phyloP scores from a whole-genome alignment of 23 red algal species.

The Cyanidium caldarium region DNA sequence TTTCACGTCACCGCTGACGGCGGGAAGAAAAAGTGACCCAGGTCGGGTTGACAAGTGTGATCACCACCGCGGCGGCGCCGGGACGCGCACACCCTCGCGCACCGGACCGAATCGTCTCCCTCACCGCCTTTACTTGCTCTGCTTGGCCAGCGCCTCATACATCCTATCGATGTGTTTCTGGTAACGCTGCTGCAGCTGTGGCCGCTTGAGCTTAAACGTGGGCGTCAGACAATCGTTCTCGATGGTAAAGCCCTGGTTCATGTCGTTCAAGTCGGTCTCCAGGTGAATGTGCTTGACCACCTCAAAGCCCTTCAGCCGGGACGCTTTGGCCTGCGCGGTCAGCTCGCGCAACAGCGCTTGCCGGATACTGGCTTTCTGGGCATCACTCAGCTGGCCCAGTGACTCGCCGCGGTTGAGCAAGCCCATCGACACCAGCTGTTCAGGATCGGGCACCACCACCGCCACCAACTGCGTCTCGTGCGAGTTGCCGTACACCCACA shows the following conservation, averaged over 20 bases:
- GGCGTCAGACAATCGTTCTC: constrained; percentile 86
- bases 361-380: neutral
- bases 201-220: constrained; percentile 83
- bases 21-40: constrained; percentile 21
- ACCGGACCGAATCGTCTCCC: no score
- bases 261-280: constrained; percentile 66
- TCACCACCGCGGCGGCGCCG: no score
- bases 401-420: neutral
- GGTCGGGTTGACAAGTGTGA: no score
- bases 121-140: no score
- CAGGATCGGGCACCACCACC: constrained; percentile 44
- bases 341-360: constrained; percentile 19
- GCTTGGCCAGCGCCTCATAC: no score
- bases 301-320: constrained; percentile 74
- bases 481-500: constrained; percentile 83
- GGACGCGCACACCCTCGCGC: no score
- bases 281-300: constrained; percentile 39
- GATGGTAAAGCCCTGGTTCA: constrained; percentile 66
- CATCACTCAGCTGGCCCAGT: neutral
- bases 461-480: constrained; percentile 40
- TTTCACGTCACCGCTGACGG: constrained; percentile 35
- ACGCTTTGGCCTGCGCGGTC: constrained; percentile 2
- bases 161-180: constrained; percentile 34
- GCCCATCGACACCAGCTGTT: neutral
- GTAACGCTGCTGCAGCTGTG: constrained; percentile 51